Percentiles rank a stretch among this genome's conserved stretches.
phyloP scores from a whole-genome alignment of 2,329 filamentous ascomycete species.

The Colletotrichum godetiae region DNA sequence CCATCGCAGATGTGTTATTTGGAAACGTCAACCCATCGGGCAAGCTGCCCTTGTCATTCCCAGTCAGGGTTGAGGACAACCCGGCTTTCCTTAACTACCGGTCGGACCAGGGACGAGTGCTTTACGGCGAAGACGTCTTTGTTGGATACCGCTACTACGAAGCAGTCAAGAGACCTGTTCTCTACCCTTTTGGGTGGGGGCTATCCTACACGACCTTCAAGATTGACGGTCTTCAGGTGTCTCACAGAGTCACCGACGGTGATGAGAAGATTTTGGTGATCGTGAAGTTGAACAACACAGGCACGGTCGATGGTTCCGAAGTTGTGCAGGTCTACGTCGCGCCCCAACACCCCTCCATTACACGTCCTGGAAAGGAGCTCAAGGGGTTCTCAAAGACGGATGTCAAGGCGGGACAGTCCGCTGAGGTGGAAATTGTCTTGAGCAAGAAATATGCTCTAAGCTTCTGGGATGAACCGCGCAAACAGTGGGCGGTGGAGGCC shows the following conservation, averaged over 20 bases:
- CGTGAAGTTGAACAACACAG: not conserved
- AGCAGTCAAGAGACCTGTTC: conserved; percentile 50
- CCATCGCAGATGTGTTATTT: conserved; percentile 40
- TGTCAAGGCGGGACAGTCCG: conserved; percentile 57
- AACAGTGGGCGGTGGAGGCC: conserved; percentile 1
- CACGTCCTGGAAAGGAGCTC: conserved; percentile 57
- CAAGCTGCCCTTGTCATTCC: conserved; percentile 79
- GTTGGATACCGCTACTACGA: conserved; percentile 81
- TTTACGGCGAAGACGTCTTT: conserved; percentile 80
- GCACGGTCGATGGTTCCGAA: not conserved
- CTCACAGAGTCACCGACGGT: conserved; percentile 17
- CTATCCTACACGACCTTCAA: conserved; percentile 74
- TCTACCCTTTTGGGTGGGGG: conserved; percentile 77
- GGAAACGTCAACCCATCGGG: conserved; percentile 55
- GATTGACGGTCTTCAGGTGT: conserved; percentile 44
- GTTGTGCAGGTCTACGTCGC: conserved; percentile 47
- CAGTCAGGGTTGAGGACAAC: conserved; percentile 70
- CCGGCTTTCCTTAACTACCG: conserved; percentile 75
- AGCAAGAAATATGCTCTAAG: conserved; percentile 4
- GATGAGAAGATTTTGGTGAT: not conserved
- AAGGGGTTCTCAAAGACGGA: conserved; percentile 65
- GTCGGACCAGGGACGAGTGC: conserved; percentile 71
- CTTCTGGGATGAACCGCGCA: conserved; percentile 6
- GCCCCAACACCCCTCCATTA: conserved; percentile 56
- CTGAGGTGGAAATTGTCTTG: not conserved